Evolutionary conservation across 192 early-diverging fungal genomes (phyloP), one percentile per base, ranked within the genome.

Genomic region (Phycomyces blakesleeanus): DNA sequence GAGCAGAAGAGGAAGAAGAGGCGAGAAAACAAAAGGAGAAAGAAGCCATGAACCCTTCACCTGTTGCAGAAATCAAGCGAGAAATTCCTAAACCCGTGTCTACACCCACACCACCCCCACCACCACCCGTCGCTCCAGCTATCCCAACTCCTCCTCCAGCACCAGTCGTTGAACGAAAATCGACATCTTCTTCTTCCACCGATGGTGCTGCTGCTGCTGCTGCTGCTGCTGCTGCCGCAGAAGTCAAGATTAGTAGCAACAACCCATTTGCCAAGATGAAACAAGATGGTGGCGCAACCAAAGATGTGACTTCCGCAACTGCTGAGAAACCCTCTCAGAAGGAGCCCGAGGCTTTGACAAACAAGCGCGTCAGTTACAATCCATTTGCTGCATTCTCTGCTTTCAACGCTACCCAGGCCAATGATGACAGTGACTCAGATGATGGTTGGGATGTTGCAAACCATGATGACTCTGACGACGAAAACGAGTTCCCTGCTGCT

Each of bases 341-440:
- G 56, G 55, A 39, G 16, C 8, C 24, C 21, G 15, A n/a, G 12
- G 2, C 44, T 12, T 47, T 47, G 44, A 9, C 59, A n/a, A 63
- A 76, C 22, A 70, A 67, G 52, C 64, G 67, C 42, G 52, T 65
- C 51, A 66, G 74, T 40, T 72, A 76, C 61, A 78, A 78, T 70
- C 77, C 77, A 9, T 78, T 78, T 54, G 63, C 59, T 16, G 56
- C 70, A 26, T 68, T 69, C 12, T 64, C 70, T 41, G 64, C 63
- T n/a, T 59, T 61, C 16, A 29, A 59, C 29, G 61, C 67, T 12
- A 58, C 66, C 1, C 55, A 53, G 22, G 47, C 51, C 3, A 50
- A 54, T 29, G 21, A 16, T 12, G 39, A 69, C 5, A 47, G 52
- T 11, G 67, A 65, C 44, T 51, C 38, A 0, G 71, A 73, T 27